Base-by-base conservation (phyloP, 305 asterid species). In the Fraxinus baroniana region DNA sequence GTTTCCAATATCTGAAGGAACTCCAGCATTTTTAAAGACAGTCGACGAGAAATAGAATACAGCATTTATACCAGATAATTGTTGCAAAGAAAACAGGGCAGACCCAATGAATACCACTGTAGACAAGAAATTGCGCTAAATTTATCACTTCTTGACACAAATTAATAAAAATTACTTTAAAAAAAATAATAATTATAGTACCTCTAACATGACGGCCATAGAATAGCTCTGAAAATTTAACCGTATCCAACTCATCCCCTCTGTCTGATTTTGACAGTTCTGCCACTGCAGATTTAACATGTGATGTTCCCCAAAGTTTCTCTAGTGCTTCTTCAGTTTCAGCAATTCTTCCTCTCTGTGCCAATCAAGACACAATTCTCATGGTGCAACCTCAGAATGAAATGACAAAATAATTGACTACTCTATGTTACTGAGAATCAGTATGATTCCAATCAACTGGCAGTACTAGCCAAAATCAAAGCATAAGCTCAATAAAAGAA, bases 41-140 rank as follows among this genome's bases (percentile, higher is more conserved):
- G 97, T 90, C 77, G 99, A 95, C 79, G 99, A 95, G 91, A 95
- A 95, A 87, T 89, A 95, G 87, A 95, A 95, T 32, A 95, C 97
- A 20, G 99, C 97, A 87, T 95, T 95, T 88, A 95, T 94, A 76
- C 99, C 99, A 70, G 99, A 95, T 76, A 95, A 90, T 86, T 95
- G 99, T 88, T 95, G 99, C 85, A 94, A 84, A 37, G 98, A 98
- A 87, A 87, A 94, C 76, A 95, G 90, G 84, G 84, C 87, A 32
- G 98, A 91, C 77, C 98, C 98, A 78, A 91, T 86, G 84, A 88
- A 91, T 80, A 95, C 95, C 87, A 95, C 99, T 95, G 98, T 88
- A 76, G 85, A 84, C 84, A 84, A 70, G 4, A 79, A 83, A 46
- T 36, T 83, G 86, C 13, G 5, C 37, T 70, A 24, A 39, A 24